Evolutionary conservation across 108 stramenopile genomes (phyloP), one percentile per base, ranked within the genome.

Genomic region (Cyclostephanos tholiformis): DNA sequence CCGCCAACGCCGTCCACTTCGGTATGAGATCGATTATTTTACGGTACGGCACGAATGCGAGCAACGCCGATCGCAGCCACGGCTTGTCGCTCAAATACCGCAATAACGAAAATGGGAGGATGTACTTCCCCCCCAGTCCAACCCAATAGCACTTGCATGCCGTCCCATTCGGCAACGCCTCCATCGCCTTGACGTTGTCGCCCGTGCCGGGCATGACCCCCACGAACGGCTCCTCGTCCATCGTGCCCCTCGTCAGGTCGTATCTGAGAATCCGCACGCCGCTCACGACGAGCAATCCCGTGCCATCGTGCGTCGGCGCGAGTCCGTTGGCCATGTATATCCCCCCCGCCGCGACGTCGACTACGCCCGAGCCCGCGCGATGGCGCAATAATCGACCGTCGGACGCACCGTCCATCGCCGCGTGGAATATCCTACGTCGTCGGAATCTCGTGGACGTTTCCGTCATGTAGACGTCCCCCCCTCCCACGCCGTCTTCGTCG

Each of bases 311-410:
- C 0, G 67, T 56, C 22, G 60, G 0, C 16, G 67, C 57, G 17
- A 75, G 17, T 1, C 76, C 76, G 64, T 77, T 77, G 22, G 76
- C 50, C 76, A 77, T 77, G 60, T 48, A 77, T 13, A 77, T 63
- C 29, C 39, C 29, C 0, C 51, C 60, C n/a, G 69, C 69, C 17
- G 71, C 44, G 16, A 75, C 74, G 38, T 75, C 74, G 27, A 75
- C 67, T 0, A 1, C 12, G 0, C 27, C 27, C 8, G 17, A 4
- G 49, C 26, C 41, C 8, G 4, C 29, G 6, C 57, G 29, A 50
- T 75, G 68, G 1, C 66, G 66, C 10, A 75, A 20, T 2, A 75
- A 43, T 7, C 79, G 14, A 6, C 79, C 79, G 14, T 67, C 75
- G 5, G 60, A 0, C 1, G 19, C 19, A 8, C 79, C 79, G 38